A percentile compares a stretch with the other conserved stretches of the same genome.
phyloP scores from a whole-genome alignment of 345 rosid species.

The Toxicodendron radicans region DNA sequence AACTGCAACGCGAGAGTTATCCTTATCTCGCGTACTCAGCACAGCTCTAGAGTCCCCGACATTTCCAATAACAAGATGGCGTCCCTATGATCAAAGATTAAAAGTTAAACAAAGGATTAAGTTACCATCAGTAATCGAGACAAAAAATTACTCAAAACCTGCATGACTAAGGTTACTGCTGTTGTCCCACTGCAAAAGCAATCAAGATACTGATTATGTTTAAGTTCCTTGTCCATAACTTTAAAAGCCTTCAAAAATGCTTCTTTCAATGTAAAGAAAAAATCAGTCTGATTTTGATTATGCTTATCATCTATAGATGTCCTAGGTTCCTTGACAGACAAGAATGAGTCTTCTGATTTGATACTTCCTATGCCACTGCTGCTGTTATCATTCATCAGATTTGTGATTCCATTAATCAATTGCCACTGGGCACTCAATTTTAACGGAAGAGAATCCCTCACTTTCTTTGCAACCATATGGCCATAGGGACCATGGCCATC shows the following conservation, averaged over 20 bases:
- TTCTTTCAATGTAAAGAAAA: conserved; percentile 66
- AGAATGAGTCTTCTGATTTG: conserved; percentile 51
- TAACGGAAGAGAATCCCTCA: conserved; percentile 88
- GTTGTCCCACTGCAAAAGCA: conserved; percentile 98
- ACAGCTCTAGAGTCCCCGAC: conserved; percentile 98
- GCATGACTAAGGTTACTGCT: conserved; percentile 94
- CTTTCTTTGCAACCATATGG: conserved; percentile 95
- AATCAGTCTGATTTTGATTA: conserved; percentile 48
- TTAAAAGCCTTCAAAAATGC: conserved; percentile 88
- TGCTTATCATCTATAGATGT: conserved; percentile 47
- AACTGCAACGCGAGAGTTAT: conserved; percentile 68
- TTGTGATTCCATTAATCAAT: conserved; percentile 53
- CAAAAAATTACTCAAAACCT: conserved; percentile 36
- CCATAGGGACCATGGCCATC: conserved; percentile 99
- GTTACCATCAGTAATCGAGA: too few relatives aligned
- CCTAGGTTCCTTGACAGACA: conserved; percentile 65
- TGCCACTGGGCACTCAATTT: conserved; percentile 83
- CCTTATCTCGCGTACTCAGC: conserved; percentile 67
- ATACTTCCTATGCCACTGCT: conserved; percentile 46
- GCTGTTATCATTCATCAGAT: conserved; percentile 37
- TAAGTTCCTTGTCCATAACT: conserved; percentile 92
- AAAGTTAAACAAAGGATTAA: conserved; percentile 6
- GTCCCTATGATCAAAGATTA: conserved; percentile 50
- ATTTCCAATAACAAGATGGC: conserved; percentile 73
- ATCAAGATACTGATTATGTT: conserved; percentile 63